Percentiles rank a stretch among this genome's conserved stretches.
Conservation (phyloP, 2,329 filamentous ascomycete genomes). For the Blastomyces gilchristii region DNA sequence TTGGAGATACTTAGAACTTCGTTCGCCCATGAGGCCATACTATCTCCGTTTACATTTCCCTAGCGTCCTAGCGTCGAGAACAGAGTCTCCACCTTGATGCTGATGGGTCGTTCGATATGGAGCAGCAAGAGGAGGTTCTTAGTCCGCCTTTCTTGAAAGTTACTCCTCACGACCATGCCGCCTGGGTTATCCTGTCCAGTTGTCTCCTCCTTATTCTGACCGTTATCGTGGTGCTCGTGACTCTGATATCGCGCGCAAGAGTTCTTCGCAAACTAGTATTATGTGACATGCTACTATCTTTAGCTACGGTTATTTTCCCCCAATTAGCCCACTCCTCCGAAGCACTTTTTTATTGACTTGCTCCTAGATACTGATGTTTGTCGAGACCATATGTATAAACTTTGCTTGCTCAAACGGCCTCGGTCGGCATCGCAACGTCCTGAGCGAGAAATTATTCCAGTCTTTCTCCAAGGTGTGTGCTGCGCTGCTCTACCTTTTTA, state of each 20-base stretch:
- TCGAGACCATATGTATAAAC: slow-evolving; percentile 16
- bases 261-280: slow-evolving; percentile 14
- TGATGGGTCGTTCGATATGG: not conserved
- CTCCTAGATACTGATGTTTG: slow-evolving; percentile 8
- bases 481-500: not conserved
- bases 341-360: not conserved
- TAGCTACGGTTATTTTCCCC: slow-evolving; percentile 15
- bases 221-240: slow-evolving; percentile 16
- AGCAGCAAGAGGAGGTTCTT: not conserved
- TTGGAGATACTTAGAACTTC: not conserved
- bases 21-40: not conserved
- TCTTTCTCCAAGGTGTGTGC: slow-evolving; percentile 16
- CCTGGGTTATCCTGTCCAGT: slow-evolving; percentile 13
- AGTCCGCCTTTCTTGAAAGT: slow-evolving; percentile 14
- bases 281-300: slow-evolving; percentile 15
- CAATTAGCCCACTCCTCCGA: slow-evolving; percentile 2
- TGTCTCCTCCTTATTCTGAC: slow-evolving; percentile 15
- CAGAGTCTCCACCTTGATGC: not conserved
- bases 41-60: not conserved
- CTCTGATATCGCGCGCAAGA: slow-evolving; percentile 15
- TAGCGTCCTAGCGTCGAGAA: not conserved
- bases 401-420: slow-evolving; percentile 17
- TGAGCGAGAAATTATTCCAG: slow-evolving; percentile 15
- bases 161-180: slow-evolving; percentile 13
- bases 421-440: slow-evolving; percentile 12